A percentile compares a stretch with the other conserved stretches of the same genome.
phyloP scores from a whole-genome alignment of 306 rosid genomes.

The Lathyrus aphaca region DNA sequence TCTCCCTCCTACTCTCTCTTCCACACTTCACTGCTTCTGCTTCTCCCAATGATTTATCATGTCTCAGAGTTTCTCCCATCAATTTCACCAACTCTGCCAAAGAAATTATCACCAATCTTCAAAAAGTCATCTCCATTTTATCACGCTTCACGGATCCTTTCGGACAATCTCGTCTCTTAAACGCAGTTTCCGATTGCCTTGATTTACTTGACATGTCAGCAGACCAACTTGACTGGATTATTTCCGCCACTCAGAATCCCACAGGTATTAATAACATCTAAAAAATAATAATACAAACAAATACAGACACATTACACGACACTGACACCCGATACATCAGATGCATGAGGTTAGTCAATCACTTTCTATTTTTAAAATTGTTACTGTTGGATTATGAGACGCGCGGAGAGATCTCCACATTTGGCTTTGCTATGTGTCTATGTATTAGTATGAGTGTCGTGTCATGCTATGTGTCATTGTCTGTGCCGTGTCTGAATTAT shows the following conservation, averaged over 20 bases:
- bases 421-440: too few relatives aligned
- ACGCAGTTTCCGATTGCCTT: constrained; percentile 68
- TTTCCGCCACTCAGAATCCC: constrained; percentile 59
- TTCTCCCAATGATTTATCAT: constrained; percentile 13
- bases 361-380: too few relatives aligned
- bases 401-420: too few relatives aligned
- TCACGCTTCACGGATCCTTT: constrained; percentile 40
- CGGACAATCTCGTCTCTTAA: constrained; percentile 53
- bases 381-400: too few relatives aligned
- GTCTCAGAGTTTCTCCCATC: constrained; percentile 51
- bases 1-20: constrained; percentile 26
- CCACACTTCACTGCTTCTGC: constrained; percentile 24
- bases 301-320: background rate
- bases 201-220: constrained; percentile 65
- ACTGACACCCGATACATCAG: background rate
- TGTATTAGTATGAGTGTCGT: too few relatives aligned
- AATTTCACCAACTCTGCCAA: constrained; percentile 48
- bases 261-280: constrained; percentile 29
- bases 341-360: too few relatives aligned
- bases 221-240: constrained; percentile 57
- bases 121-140: constrained; percentile 52
- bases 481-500: too few relatives aligned
- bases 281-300: background rate
- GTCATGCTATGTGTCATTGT: too few relatives aligned
- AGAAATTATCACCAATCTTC: constrained; percentile 38